Evolutionary conservation across 768 basidiomycete species (phyloP).

Genomic region (Amanita pallidorosea): DNA sequence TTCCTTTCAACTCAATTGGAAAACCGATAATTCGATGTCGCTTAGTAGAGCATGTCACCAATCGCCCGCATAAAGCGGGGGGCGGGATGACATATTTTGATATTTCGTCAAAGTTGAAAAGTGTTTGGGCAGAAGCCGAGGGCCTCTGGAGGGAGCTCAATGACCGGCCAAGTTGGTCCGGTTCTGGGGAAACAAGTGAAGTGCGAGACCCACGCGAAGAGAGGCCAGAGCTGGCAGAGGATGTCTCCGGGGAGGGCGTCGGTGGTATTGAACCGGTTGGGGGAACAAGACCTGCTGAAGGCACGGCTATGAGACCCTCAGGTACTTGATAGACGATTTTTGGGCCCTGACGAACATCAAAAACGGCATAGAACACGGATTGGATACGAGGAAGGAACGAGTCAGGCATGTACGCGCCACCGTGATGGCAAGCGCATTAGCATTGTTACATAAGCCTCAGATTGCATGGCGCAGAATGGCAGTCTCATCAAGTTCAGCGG

Average conservation of each 20-base stretch:
- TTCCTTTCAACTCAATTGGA: conserved; percentile 68
- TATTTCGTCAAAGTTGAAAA: conserved; percentile 88
- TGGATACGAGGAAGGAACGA: conserved; percentile 74
- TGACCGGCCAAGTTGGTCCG: conserved; percentile 31
- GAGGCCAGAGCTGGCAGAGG: conserved; percentile 16
- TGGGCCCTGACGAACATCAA: conserved; percentile 78
- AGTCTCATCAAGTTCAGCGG: conserved; percentile 57
- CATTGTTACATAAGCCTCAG: neutral
- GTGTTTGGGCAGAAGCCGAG: conserved; percentile 34
- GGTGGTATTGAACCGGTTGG: conserved; percentile 24
- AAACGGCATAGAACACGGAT: conserved; percentile 91
- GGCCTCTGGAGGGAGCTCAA: conserved; percentile 38
- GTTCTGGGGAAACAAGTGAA: conserved; percentile 36
- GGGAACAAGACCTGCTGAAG: conserved; percentile 19
- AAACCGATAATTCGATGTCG: conserved; percentile 86
- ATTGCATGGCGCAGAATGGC: conserved; percentile 29
- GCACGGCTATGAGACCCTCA: conserved; percentile 68
- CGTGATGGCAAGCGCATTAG: too few relatives aligned
- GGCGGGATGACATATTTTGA: conserved; percentile 93
- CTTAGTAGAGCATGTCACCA: conserved; percentile 78
- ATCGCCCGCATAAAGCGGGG: conserved; percentile 72
- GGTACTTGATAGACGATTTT: conserved; percentile 92
- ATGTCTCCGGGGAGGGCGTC: conserved; percentile 26
- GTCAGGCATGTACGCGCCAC: conserved; percentile 13
- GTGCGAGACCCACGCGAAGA: conserved; percentile 43